Conservation (phyloP, 2,329 filamentous ascomycete genomes). For the Chaetomium strumarium region DNA sequence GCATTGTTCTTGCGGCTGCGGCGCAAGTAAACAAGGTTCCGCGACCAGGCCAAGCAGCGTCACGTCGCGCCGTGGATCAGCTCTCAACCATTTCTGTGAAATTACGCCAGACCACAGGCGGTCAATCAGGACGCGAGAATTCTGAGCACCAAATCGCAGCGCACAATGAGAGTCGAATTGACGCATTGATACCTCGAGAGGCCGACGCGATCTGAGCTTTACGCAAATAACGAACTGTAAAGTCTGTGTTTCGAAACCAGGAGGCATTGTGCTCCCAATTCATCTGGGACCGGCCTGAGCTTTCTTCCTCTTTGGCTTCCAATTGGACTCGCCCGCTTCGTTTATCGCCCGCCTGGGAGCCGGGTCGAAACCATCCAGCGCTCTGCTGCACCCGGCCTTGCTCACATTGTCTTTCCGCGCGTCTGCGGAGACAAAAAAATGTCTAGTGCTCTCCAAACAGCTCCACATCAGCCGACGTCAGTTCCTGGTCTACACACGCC, state of each 20-base stretch:
- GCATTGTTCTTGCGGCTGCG: conserved; percentile 21
- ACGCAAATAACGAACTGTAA: conserved; percentile 13
- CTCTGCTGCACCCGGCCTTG: not conserved
- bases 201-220: conserved; percentile 8
- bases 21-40: conserved; percentile 23
- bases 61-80: not conserved
- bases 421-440: conserved; percentile 38
- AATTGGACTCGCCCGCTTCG: too few species aligned
- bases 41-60: conserved; percentile 7
- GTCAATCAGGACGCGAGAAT: conserved; percentile 7
- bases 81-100: not conserved
- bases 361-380: not conserved
- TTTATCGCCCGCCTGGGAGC: not conserved
- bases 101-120: conserved; percentile 2
- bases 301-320: too few species aligned
- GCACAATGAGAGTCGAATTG: conserved; percentile 41
- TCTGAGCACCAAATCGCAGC: conserved; percentile 31
- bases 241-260: not conserved
- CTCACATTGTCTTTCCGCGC: conserved; percentile 9
- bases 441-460: conserved; percentile 58
- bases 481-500: conserved; percentile 41
- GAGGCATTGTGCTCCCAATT: too few species aligned
- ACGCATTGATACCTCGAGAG: conserved; percentile 21
- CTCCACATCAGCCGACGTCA: conserved; percentile 48
- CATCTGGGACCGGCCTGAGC: too few species aligned